A percentile compares a stretch with the other conserved stretches of the same genome.
phyloP scores from a whole-genome alignment of 306 rosid genomes.

The Mucuna pruriens region DNA sequence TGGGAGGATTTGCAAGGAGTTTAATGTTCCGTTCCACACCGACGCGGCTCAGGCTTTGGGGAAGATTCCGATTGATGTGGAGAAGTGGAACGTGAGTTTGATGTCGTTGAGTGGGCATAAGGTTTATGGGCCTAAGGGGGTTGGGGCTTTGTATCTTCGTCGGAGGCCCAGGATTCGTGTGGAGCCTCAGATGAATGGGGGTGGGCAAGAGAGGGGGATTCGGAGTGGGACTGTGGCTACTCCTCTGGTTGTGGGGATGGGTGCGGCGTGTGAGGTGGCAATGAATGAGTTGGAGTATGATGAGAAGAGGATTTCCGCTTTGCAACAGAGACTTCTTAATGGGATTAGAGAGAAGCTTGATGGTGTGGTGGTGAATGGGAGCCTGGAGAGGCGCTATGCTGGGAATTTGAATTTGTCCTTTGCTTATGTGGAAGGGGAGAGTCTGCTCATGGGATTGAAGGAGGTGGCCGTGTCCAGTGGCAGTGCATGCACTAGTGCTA shows the following conservation, averaged over 20 bases:
- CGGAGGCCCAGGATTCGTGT: slow-evolving; percentile 93
- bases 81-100: slow-evolving; percentile 93
- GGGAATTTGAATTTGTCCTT: slow-evolving; percentile 90
- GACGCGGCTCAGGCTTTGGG: slow-evolving; percentile 99
- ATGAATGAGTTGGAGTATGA: slow-evolving; percentile 89
- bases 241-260: slow-evolving; percentile 89
- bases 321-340: slow-evolving; percentile 70
- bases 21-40: slow-evolving; percentile 75
- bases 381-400: slow-evolving; percentile 72
- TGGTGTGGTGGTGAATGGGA: slow-evolving; percentile 93
- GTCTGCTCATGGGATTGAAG: slow-evolving; percentile 94
- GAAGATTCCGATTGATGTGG: slow-evolving; percentile 82
- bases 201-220: slow-evolving; percentile 96
- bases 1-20: slow-evolving; percentile 80
- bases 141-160: slow-evolving; percentile 86
- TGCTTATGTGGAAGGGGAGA: slow-evolving; percentile 92
- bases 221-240: slow-evolving; percentile 93
- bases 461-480: slow-evolving; percentile 99
- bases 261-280: slow-evolving; percentile 86
- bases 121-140: slow-evolving; percentile 83
- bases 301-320: slow-evolving; percentile 55
- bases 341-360: slow-evolving; percentile 72
- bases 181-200: slow-evolving; percentile 98
- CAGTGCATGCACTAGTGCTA: slow-evolving; percentile 95
- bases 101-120: slow-evolving; percentile 94